These are phyloP conservation scores for Penicillium capsulatum DNA, from an alignment of 2,329 filamentous ascomycete genomes.

Conservation along the genomic window DNA sequence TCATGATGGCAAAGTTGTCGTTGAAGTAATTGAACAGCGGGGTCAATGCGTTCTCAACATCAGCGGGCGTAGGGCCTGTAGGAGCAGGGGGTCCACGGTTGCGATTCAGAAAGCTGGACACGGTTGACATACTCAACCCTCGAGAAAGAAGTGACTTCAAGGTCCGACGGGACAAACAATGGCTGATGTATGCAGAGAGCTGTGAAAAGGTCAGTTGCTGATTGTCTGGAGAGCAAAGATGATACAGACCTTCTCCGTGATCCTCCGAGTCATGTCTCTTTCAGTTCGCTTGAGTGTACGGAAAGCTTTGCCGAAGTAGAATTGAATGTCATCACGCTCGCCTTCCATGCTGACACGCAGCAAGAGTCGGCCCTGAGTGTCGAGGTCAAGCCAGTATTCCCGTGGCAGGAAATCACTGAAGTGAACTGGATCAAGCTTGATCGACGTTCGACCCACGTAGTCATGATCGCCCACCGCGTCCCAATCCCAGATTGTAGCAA, in stretches of 20 bases:
- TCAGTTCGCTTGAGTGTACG: slow-evolving; percentile 91
- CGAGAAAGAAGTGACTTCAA: slow-evolving; percentile 69
- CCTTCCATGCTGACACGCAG: slow-evolving; percentile 97
- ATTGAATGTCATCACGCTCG: slow-evolving; percentile 95
- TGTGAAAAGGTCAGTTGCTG: slow-evolving; percentile 35
- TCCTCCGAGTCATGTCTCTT: slow-evolving; percentile 95
- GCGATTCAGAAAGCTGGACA: slow-evolving; percentile 64
- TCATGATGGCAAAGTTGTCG: slow-evolving; percentile 99
- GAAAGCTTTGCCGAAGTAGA: slow-evolving; percentile 97
- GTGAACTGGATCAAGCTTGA: slow-evolving; percentile 96
- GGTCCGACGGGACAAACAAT: slow-evolving; percentile 78
- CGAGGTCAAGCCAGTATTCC: slow-evolving; percentile 96
- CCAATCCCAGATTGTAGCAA: slow-evolving; percentile 97
- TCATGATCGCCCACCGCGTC: slow-evolving; percentile 96
- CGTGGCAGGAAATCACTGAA: slow-evolving; percentile 93
- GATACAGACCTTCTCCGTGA: slow-evolving; percentile 84
- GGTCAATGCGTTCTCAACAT: slow-evolving; percentile 75
- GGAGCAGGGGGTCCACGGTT: slow-evolving; percentile 47
- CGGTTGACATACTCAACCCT: slow-evolving; percentile 67
- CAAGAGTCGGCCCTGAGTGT: slow-evolving; percentile 85
- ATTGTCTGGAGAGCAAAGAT: background rate
- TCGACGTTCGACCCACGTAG: slow-evolving; percentile 90
- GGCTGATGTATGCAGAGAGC: slow-evolving; percentile 89
- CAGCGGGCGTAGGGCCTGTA: slow-evolving; percentile 61
- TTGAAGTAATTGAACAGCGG: slow-evolving; percentile 93